These are phyloP conservation scores for Moesziomyces antarcticus DNA, from an alignment of 1,284 basidiomycete species.

Conservation along the genomic window DNA sequence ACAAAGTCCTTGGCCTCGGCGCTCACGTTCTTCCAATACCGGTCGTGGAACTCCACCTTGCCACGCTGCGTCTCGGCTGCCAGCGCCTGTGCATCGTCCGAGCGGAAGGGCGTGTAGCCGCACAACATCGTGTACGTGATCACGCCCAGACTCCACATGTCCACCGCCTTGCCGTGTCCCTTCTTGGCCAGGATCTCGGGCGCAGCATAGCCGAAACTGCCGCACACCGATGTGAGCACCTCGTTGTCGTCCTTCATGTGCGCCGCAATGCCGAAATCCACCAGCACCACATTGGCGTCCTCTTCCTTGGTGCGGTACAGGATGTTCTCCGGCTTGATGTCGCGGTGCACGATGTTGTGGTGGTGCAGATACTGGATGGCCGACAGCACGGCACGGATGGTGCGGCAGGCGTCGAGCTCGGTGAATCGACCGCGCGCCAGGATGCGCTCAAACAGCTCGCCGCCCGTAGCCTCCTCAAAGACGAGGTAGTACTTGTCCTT, in stretches of 20 bases:
- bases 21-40: conserved; percentile 92
- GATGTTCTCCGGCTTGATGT: conserved; percentile 81
- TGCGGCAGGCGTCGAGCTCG: conserved; percentile 65
- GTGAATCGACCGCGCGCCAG: conserved; percentile 63
- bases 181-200: conserved; percentile 82
- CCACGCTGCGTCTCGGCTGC: conserved; percentile 84
- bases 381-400: conserved; percentile 59
- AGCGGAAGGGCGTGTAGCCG: conserved; percentile 79
- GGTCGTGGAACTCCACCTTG: conserved; percentile 82
- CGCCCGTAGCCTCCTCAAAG: conserved; percentile 68
- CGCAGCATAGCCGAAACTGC: conserved; percentile 92
- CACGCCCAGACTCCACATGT: conserved; percentile 91
- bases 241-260: conserved; percentile 73
- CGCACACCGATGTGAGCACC: conserved; percentile 82
- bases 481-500: conserved; percentile 67
- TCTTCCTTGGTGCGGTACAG: conserved; percentile 80
- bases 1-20: conserved; percentile 85
- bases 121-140: conserved; percentile 79
- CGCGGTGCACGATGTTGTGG: conserved; percentile 65
- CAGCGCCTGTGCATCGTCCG: conserved; percentile 80
- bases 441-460: conserved; percentile 69
- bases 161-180: conserved; percentile 90
- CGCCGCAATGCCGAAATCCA: conserved; percentile 85
- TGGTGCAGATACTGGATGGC: conserved; percentile 65
- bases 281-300: conserved; percentile 71